These are phyloP conservation scores for Fusarium dimerum DNA, from an alignment of 2,329 filamentous ascomycete genomes.

Conservation along the genomic window DNA sequence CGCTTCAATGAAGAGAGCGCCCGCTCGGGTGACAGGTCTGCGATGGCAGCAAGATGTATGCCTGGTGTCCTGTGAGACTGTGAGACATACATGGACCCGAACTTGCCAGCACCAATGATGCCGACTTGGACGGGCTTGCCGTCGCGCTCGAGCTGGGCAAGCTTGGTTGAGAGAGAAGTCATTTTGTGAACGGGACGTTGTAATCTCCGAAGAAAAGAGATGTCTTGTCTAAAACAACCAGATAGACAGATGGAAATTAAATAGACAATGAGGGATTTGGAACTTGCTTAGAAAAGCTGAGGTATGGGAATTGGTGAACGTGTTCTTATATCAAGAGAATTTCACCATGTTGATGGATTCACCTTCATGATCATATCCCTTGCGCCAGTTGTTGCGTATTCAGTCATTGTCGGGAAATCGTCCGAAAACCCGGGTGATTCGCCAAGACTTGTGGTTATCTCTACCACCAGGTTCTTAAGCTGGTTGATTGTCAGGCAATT, in stretches of 20 bases:
- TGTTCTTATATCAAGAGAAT: no score
- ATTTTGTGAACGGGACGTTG: conserved; percentile 25
- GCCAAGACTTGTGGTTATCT: no score
- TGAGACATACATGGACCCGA: conserved; percentile 49
- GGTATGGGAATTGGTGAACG: no score
- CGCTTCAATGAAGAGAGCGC: conserved; percentile 42
- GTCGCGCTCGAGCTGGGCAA: conserved; percentile 39
- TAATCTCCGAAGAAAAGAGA: background rate
- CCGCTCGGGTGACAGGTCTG: conserved; percentile 43
- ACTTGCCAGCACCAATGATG: conserved; percentile 48
- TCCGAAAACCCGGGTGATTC: no score
- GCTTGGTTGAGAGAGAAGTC: conserved; percentile 42
- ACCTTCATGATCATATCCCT: no score
- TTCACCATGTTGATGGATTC: no score
- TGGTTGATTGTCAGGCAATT: no score
- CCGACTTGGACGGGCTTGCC: conserved; percentile 44
- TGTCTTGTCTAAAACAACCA: background rate
- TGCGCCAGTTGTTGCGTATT: no score
- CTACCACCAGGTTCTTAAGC: no score
- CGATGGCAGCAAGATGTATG: conserved; percentile 44
- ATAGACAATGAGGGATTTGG: no score
- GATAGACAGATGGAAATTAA: background rate
- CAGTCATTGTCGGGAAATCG: no score
- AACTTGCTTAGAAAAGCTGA: no score
- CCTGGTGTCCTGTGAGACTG: conserved; percentile 45